Evolutionary conservation across 2,329 filamentous ascomycete species (phyloP).

Genomic region (Talaromyces atroroseus): DNA sequence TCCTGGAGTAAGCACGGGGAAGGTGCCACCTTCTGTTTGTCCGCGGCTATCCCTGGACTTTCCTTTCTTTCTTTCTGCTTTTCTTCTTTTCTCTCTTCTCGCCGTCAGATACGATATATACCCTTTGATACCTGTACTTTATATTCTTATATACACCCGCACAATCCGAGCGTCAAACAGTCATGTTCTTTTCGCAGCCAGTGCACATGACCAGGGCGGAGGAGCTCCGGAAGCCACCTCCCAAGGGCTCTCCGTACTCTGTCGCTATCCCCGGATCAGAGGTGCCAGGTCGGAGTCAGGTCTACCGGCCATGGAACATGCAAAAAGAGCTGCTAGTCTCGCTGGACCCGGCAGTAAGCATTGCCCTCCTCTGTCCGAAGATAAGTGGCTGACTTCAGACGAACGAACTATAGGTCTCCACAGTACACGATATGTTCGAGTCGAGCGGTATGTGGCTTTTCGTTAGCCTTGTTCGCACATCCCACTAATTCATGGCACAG

Average conservation of each 20-base stretch:
- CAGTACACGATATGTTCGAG: conserved; percentile 78
- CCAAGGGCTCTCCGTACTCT: conserved; percentile 71
- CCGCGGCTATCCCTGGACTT: no score
- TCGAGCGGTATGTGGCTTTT: conserved; percentile 39
- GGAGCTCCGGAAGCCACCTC: conserved; percentile 58
- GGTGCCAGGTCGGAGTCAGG: conserved; percentile 62
- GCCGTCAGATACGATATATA: no score
- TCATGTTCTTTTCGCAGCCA: conserved; percentile 37
- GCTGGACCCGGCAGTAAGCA: conserved; percentile 59
- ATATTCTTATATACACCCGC: no score
- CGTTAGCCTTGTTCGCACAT: neutral
- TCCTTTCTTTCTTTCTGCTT: no score
- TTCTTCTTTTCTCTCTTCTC: neutral
- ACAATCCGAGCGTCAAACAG: neutral
- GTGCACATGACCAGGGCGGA: conserved; percentile 33
- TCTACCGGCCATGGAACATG: conserved; percentile 81
- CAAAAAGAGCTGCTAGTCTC: conserved; percentile 66
- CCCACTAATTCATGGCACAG: conserved; percentile 21
- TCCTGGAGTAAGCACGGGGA: neutral
- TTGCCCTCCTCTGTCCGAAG: no score
- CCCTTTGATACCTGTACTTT: no score
- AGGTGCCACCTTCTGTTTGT: no score
- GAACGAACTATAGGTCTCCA: conserved; percentile 47
- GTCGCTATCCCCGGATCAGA: conserved; percentile 71
- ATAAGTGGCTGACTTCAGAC: neutral